phyloP scores from a whole-genome alignment of 2,329 filamentous ascomycete genomes.

The Trichoderma sp. region DNA sequence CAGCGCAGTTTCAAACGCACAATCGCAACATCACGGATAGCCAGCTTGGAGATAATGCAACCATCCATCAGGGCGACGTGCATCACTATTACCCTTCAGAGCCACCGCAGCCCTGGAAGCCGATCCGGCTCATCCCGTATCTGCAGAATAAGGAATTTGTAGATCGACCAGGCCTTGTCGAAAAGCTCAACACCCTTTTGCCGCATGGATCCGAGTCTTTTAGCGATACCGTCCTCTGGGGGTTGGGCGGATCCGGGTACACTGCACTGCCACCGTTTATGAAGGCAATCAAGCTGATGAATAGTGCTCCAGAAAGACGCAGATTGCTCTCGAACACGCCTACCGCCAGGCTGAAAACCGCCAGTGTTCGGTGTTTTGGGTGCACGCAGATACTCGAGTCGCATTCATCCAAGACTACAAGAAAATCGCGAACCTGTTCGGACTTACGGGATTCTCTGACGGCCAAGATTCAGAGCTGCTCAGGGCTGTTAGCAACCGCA shows the following conservation, averaged over 20 bases:
- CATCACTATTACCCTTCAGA: constrained; percentile 8
- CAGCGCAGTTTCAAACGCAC: too few species aligned
- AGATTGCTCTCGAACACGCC: neutral
- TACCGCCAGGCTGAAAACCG: neutral
- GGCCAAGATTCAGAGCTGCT: neutral
- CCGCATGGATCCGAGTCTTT: neutral
- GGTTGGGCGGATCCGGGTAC: constrained; percentile 7
- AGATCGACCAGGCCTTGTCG: constrained; percentile 1
- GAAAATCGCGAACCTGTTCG: neutral
- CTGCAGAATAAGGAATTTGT: constrained; percentile 28
- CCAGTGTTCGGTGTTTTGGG: neutral
- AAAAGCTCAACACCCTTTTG: constrained; percentile 15
- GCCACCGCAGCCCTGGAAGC: neutral
- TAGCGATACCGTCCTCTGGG: constrained; percentile 1
- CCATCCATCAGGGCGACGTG: constrained; percentile 14
- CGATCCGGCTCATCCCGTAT: constrained; percentile 18
- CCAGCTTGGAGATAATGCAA: neutral
- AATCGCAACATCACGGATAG: neutral
- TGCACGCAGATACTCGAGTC: neutral
- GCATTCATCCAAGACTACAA: neutral
- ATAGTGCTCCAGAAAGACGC: neutral
- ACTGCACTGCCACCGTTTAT: too few species aligned
- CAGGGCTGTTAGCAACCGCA: neutral
- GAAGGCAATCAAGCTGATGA: too few species aligned
- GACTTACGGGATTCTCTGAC: neutral